Evolutionary conservation across 2,329 filamentous ascomycete species (phyloP).

Genomic region (Cladosporium halotolerans): DNA sequence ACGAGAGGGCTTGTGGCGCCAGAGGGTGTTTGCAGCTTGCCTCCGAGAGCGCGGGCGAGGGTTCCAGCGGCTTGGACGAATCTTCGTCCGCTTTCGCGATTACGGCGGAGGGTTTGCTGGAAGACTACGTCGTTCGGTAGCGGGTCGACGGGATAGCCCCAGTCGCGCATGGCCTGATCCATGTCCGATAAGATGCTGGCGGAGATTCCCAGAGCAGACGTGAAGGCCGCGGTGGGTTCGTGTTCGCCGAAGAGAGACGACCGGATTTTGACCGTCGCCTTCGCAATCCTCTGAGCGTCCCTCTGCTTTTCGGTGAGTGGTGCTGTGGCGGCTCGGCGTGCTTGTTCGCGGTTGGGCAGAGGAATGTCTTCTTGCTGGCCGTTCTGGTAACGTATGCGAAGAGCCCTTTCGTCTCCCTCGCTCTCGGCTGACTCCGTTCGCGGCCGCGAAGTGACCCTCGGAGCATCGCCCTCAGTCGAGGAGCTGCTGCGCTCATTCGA

Average conservation of each 20-base stretch:
- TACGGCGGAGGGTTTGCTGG: slow-evolving; percentile 51
- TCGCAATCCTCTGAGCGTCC: slow-evolving; percentile 51
- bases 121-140: slow-evolving; percentile 45
- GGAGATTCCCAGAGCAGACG: slow-evolving; percentile 30
- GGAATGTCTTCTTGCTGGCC: slow-evolving; percentile 55
- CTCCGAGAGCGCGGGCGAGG: slow-evolving; percentile 51
- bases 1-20: slow-evolving; percentile 18
- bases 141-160: slow-evolving; percentile 56
- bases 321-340: background rate
- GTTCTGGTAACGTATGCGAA: slow-evolving; percentile 54
- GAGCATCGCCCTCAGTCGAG: slow-evolving; percentile 30
- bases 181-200: slow-evolving; percentile 48
- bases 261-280: slow-evolving; percentile 48
- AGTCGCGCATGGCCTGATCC: slow-evolving; percentile 49
- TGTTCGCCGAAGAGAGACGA: slow-evolving; percentile 47
- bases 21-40: slow-evolving; percentile 39
- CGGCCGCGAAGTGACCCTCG: slow-evolving; percentile 42
- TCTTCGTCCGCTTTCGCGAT: slow-evolving; percentile 51
- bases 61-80: slow-evolving; percentile 59
- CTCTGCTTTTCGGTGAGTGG: slow-evolving; percentile 46
- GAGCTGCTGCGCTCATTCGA: slow-evolving; percentile 29
- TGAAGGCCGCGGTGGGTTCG: slow-evolving; percentile 25
- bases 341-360: slow-evolving; percentile 29
- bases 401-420: slow-evolving; percentile 31
- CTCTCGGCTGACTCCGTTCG: slow-evolving; percentile 37